Conservation (phyloP, 371 early-diverging fungal genomes). For the Apophysomyces sp. region DNA sequence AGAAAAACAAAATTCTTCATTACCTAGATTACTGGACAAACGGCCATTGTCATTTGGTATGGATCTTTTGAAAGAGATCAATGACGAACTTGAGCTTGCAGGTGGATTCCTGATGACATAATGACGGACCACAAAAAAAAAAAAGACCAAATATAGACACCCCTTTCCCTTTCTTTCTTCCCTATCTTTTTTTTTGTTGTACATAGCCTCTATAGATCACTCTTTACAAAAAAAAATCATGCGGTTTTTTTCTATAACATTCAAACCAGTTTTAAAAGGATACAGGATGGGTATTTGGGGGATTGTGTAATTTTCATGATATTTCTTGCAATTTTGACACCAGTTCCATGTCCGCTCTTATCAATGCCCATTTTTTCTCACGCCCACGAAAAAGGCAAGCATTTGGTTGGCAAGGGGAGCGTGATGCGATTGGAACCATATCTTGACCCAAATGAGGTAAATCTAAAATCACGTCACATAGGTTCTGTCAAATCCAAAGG, state of each 20-base stretch:
- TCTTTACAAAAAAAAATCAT: too few relatives aligned
- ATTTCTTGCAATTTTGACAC: not conserved
- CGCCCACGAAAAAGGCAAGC: not conserved
- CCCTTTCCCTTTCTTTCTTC: too few relatives aligned
- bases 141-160: not conserved
- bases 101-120: not conserved
- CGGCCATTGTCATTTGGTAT: slow-evolving; percentile 1
- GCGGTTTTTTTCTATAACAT: too few relatives aligned
- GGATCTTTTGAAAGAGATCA: not conserved
- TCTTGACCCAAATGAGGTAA: not conserved
- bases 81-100: not conserved
- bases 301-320: too few relatives aligned
- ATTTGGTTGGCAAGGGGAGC: slow-evolving; percentile 2
- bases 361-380: not conserved
- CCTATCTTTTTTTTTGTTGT: not conserved
- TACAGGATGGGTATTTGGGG: too few relatives aligned
- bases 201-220: not conserved
- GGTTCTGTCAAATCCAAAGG: slow-evolving; percentile 3
- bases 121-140: not conserved
- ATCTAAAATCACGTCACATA: slow-evolving; percentile 2
- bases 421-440: not conserved
- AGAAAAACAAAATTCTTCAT: not conserved
- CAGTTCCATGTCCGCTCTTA: not conserved
- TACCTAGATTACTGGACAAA: not conserved
- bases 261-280: too few relatives aligned